Evolutionary conservation across 2,329 filamentous ascomycete species (phyloP).

Genomic region (Diplodia mutila): DNA sequence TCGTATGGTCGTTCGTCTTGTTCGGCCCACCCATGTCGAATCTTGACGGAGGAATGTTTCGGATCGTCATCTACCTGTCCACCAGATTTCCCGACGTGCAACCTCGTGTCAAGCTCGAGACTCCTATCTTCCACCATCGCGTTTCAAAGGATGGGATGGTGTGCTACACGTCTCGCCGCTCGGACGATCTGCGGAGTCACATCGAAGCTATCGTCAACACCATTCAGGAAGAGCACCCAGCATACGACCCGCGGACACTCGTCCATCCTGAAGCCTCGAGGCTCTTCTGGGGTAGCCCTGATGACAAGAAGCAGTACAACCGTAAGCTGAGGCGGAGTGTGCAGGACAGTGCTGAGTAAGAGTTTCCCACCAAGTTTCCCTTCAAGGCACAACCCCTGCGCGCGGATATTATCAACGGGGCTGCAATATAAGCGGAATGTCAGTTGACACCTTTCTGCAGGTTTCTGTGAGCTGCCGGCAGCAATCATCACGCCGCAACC

Average conservation of each 20-base stretch:
- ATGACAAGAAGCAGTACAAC: constrained; percentile 84
- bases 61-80: constrained; percentile 77
- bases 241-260: constrained; percentile 86
- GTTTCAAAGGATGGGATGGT: constrained; percentile 79
- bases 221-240: constrained; percentile 84
- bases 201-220: constrained; percentile 80
- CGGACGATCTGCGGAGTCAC: constrained; percentile 79
- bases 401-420: not conserved
- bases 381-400: not conserved
- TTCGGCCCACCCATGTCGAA: constrained; percentile 93
- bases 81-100: constrained; percentile 86
- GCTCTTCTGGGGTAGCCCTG: constrained; percentile 80
- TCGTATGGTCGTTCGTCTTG: constrained; percentile 85
- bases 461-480: not conserved
- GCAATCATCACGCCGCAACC: not conserved
- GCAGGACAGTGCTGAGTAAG: constrained; percentile 55
- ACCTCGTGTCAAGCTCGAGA: constrained; percentile 80
- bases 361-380: not conserved
- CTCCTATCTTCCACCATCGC: constrained; percentile 83
- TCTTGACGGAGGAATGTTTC: constrained; percentile 87
- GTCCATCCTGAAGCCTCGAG: constrained; percentile 85
- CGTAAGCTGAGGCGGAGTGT: constrained; percentile 78
- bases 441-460: not conserved
- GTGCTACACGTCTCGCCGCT: constrained; percentile 72
- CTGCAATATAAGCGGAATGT: not conserved